Evolutionary conservation across 495 filamentous ascomycete species (phyloP), one percentile per base, ranked within the genome.

Genomic region (Aspergillus campestris): DNA sequence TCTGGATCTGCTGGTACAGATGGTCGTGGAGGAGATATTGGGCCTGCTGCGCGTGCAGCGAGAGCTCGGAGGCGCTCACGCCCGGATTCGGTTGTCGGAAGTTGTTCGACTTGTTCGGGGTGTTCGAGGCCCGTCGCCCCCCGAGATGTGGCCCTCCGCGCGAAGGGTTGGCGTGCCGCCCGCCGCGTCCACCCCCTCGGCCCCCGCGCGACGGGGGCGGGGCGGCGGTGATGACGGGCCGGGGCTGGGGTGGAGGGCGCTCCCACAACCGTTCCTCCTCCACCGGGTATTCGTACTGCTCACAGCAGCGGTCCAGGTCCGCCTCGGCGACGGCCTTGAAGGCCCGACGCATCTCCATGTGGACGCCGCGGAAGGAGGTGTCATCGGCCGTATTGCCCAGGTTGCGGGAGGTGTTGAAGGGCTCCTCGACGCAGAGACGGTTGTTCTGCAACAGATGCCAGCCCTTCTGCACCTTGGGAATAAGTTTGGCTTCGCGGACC

Each of bases 371-470:
- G 58, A 94, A 94, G 1, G 92, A 92, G 3, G 81, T 89, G 59
- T 94, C 90, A 56, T 98, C 92, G 7, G 92, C 92, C 14, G 92
- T 96, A 55, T 97, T 97, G 0, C 90, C 92, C 40, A 98, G 72
- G 62, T 98, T 98, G n/a, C 94, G 77, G n/a, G 67, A 71, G 27
- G 75, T 84, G 55, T 94, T 98, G 72, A 98, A 98, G 3, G 92
- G 94, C 58, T 98, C 92, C 60, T 98, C 94, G 24, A 97, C 85
- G 59, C 92, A 96, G 37, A 98, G 75, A 37, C 82, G 76, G 56
- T 95, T 90, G 56, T 89, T 85, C 42, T 79, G 66, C 52, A 77
- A 69, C 40, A 85, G 59, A 55, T 84, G 76, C 92, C 92, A 97
- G 3, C 77, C 78, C 68, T 97, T 98, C 40, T 81, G 86, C 47